A percentile compares a stretch with the other conserved stretches of the same genome.
These are phyloP conservation scores for Eucalyptus regnans DNA, from an alignment of 345 rosid genomes.

Conservation along the genomic window DNA sequence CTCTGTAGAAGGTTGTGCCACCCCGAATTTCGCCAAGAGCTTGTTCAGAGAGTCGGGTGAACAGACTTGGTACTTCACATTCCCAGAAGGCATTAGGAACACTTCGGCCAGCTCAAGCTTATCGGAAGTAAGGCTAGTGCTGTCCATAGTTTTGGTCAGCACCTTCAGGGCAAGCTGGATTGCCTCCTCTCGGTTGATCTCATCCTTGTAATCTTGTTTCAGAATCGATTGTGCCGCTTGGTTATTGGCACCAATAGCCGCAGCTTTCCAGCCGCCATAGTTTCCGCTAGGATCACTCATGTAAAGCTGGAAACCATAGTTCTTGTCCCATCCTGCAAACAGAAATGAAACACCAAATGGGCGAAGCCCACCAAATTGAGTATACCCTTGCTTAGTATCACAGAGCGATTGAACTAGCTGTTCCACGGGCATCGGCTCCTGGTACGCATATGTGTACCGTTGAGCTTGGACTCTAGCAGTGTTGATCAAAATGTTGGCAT, in stretches of 20 bases:
- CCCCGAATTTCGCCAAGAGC: conserved; percentile 68
- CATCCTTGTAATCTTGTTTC: conserved; percentile 94
- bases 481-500: conserved; percentile 92
- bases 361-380: conserved; percentile 95
- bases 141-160: conserved; percentile 95
- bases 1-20: conserved; percentile 74
- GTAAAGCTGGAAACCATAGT: conserved; percentile 83
- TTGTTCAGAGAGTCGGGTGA: conserved; percentile 63
- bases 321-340: conserved; percentile 96
- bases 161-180: conserved; percentile 89
- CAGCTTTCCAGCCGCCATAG: conserved; percentile 97
- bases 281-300: conserved; percentile 97
- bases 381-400: conserved; percentile 94
- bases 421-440: conserved; percentile 96
- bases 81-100: conserved; percentile 62
- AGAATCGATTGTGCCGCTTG: conserved; percentile 98
- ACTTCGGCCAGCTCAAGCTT: conserved; percentile 94
- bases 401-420: conserved; percentile 95
- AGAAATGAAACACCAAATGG: conserved; percentile 94
- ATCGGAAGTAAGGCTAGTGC: conserved; percentile 89
- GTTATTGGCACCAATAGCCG: conserved; percentile 91
- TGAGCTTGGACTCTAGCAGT: conserved; percentile 94
- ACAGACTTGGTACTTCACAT: conserved; percentile 84
- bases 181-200: conserved; percentile 79
- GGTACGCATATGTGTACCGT: conserved; percentile 81